Evolutionary conservation across 768 basidiomycete species (phyloP).

Genomic region (Mycena belliarum): DNA sequence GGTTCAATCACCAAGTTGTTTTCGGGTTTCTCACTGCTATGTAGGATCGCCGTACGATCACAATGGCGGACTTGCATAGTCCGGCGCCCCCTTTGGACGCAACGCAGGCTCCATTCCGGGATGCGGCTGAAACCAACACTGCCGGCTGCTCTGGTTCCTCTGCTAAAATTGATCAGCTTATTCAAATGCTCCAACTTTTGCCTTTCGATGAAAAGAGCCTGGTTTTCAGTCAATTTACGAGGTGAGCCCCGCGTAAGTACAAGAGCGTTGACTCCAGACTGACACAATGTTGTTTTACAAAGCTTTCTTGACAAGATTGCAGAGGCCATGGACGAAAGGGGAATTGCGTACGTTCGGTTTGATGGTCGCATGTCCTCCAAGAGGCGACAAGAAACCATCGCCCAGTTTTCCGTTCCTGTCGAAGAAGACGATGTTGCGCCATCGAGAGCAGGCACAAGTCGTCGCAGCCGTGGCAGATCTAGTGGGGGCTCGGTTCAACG

Average conservation of each 20-base stretch:
- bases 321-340: conserved; percentile 63
- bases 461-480: conserved; percentile 7
- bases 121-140: conserved; percentile 35
- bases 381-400: conserved; percentile 74
- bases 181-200: conserved; percentile 74
- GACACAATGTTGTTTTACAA: neutral
- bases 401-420: conserved; percentile 70
- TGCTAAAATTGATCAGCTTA: conserved; percentile 82
- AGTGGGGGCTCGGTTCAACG: conserved; percentile 8
- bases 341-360: conserved; percentile 77
- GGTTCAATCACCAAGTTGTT: conserved; percentile 14
- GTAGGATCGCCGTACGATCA: conserved; percentile 71
- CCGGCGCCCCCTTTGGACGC: conserved; percentile 67
- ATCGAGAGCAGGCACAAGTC: conserved; percentile 27
- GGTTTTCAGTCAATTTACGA: conserved; percentile 91
- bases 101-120: conserved; percentile 55
- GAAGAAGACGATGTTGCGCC: conserved; percentile 27
- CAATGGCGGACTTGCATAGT: conserved; percentile 57
- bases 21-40: conserved; percentile 6
- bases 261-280: too few species aligned
- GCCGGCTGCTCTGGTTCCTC: conserved; percentile 47
- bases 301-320: conserved; percentile 54
- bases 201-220: conserved; percentile 73
- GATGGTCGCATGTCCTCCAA: conserved; percentile 87
- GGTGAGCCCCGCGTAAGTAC: conserved; percentile 35